These are phyloP conservation scores for Penicillium sp. DNA, from an alignment of 2,329 filamentous ascomycete genomes.

Conservation along the genomic window DNA sequence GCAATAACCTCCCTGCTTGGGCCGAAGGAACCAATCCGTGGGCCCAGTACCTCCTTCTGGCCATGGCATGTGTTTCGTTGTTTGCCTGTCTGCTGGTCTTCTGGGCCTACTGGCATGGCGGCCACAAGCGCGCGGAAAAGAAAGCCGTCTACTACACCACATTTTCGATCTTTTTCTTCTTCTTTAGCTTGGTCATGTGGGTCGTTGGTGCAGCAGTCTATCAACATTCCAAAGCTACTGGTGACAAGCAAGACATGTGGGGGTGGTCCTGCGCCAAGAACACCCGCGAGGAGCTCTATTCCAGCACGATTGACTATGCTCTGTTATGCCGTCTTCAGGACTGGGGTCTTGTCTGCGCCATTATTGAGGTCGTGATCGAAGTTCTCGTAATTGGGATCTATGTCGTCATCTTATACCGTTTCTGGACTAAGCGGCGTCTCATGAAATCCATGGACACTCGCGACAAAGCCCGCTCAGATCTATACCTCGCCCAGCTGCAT, in stretches of 20 bases:
- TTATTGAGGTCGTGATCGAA: constrained; percentile 94
- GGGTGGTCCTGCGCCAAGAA: constrained; percentile 97
- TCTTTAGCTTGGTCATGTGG: constrained; percentile 91
- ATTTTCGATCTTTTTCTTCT: constrained; percentile 89
- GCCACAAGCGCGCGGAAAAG: constrained; percentile 84
- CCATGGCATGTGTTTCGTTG: constrained; percentile 74
- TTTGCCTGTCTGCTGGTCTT: constrained; percentile 73
- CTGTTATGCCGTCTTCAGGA: constrained; percentile 90
- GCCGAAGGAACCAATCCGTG: constrained; percentile 70
- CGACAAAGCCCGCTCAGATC: constrained; percentile 86
- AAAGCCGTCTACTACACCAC: constrained; percentile 91
- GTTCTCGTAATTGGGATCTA: constrained; percentile 88
- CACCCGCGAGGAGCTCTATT: constrained; percentile 68
- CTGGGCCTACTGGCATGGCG: constrained; percentile 78
- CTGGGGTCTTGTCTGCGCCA: constrained; percentile 92
- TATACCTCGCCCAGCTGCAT: constrained; percentile 83
- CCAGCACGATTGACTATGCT: constrained; percentile 75
- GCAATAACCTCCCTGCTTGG: constrained; percentile 83
- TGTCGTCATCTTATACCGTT: constrained; percentile 91
- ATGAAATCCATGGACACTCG: constrained; percentile 95
- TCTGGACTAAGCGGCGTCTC: constrained; percentile 92
- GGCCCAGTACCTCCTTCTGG: constrained; percentile 81
- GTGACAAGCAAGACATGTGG: constrained; percentile 84
- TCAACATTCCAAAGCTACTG: constrained; percentile 68
- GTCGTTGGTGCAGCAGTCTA: constrained; percentile 75